phyloP scores from a whole-genome alignment of 2,329 filamentous ascomycete species.

The Aureobasidium sp. region DNA sequence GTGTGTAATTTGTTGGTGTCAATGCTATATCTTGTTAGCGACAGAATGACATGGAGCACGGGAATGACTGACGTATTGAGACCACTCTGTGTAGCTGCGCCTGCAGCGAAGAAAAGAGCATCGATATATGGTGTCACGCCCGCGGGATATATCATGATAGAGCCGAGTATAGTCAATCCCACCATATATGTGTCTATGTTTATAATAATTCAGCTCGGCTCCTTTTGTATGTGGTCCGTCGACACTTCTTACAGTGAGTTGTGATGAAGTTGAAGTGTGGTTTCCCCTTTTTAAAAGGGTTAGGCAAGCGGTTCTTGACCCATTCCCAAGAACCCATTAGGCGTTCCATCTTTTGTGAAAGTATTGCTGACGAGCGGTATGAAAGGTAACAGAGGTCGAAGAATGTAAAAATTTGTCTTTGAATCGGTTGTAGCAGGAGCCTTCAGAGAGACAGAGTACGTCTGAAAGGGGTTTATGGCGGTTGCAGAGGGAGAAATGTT shows the following conservation, averaged over 20 bases:
- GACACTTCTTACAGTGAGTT: conserved; percentile 56
- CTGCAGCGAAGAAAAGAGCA: conserved; percentile 78
- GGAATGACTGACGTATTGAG: conserved; percentile 58
- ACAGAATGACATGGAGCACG: background rate
- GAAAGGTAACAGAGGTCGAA: background rate
- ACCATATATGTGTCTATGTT: conserved; percentile 69
- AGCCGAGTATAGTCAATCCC: conserved; percentile 60
- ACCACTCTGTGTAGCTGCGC: conserved; percentile 83
- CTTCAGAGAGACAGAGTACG: background rate
- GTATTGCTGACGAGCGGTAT: background rate
- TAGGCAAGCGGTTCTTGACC: conserved; percentile 15
- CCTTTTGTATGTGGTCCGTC: background rate
- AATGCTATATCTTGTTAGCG: conserved; percentile 25
- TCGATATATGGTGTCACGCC: conserved; percentile 69
- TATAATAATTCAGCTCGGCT: background rate
- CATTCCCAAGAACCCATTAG: conserved; percentile 16
- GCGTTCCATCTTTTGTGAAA: conserved; percentile 13
- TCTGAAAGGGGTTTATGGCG: background rate
- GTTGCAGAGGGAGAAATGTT: background rate
- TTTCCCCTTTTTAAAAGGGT: conserved; percentile 23
- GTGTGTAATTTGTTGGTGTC: conserved; percentile 39
- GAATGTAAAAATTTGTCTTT: background rate
- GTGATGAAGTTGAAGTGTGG: conserved; percentile 76
- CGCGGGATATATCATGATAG: conserved; percentile 63
- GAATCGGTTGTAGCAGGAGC: no score